phyloP scores from a whole-genome alignment of 1,139 yeast genomes.

The Taphrina confusa region DNA sequence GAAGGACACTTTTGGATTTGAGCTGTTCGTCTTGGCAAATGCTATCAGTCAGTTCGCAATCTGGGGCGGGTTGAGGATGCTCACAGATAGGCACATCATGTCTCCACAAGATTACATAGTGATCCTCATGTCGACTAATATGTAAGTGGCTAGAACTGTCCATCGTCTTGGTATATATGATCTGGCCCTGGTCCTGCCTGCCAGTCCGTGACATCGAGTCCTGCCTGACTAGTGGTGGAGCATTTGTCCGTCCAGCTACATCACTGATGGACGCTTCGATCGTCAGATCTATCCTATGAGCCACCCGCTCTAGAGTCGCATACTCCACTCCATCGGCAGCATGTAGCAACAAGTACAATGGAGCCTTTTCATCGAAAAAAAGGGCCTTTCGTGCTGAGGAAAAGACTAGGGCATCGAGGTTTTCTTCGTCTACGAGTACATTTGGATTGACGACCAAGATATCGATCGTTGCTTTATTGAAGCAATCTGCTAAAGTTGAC shows the following conservation, averaged over 20 bases:
- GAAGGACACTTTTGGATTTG: background rate
- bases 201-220: background rate
- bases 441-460: slow-evolving; percentile 5
- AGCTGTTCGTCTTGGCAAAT: background rate
- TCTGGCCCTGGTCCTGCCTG: slow-evolving; percentile 6
- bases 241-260: background rate
- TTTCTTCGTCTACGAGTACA: background rate
- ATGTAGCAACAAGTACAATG: slow-evolving; percentile 9
- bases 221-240: slow-evolving; percentile 17
- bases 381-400: slow-evolving; percentile 8
- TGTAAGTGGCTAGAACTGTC: background rate
- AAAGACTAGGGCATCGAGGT: background rate
- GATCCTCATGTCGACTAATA: background rate
- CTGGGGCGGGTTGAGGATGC: too few relatives aligned
- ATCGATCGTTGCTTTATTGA: background rate
- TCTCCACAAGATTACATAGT: background rate
- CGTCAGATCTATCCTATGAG: background rate
- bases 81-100: background rate
- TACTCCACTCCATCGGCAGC: background rate
- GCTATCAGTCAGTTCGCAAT: background rate
- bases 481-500: too few relatives aligned
- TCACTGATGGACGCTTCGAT: slow-evolving; percentile 7
- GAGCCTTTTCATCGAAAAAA: slow-evolving; percentile 24
- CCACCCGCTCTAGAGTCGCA: background rate
- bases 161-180: background rate